Conservation (phyloP, 1,284 basidiomycete species). For the Schizopora paradoxa region DNA sequence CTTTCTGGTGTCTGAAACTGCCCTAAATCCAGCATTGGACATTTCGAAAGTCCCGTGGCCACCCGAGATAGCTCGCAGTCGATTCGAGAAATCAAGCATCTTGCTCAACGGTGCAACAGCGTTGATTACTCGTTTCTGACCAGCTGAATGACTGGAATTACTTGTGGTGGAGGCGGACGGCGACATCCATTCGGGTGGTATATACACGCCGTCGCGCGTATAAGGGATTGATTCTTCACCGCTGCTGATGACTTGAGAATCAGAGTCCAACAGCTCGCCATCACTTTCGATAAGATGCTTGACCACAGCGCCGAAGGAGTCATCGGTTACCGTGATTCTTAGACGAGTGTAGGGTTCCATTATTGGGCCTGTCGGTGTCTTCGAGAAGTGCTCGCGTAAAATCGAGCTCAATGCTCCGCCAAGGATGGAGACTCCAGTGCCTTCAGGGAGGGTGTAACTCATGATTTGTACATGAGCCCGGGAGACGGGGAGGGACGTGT, state of each 20-base stretch:
- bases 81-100: constrained; percentile 76
- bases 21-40: constrained; percentile 67
- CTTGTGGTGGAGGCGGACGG: constrained; percentile 50
- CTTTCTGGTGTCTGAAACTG: constrained; percentile 53
- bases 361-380: constrained; percentile 59
- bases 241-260: constrained; percentile 35
- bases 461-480: constrained; percentile 53
- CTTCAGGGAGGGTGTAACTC: constrained; percentile 33
- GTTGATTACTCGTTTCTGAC: constrained; percentile 53
- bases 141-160: constrained; percentile 28
- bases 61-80: constrained; percentile 75
- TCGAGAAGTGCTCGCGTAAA: constrained; percentile 52
- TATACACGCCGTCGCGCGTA: constrained; percentile 56
- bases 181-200: constrained; percentile 68
- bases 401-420: constrained; percentile 60
- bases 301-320: constrained; percentile 64
- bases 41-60: constrained; percentile 81
- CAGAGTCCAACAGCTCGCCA: constrained; percentile 67
- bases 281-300: constrained; percentile 73
- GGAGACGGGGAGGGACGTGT: constrained; percentile 65
- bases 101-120: constrained; percentile 72
- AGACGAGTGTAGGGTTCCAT: constrained; percentile 71
- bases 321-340: constrained; percentile 60
- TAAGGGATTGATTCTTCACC: constrained; percentile 47
- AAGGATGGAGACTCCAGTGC: constrained; percentile 46